Evolutionary conservation across 192 early-diverging fungal species (phyloP).

Genomic region (Borealophlyctis nickersoniae): DNA sequence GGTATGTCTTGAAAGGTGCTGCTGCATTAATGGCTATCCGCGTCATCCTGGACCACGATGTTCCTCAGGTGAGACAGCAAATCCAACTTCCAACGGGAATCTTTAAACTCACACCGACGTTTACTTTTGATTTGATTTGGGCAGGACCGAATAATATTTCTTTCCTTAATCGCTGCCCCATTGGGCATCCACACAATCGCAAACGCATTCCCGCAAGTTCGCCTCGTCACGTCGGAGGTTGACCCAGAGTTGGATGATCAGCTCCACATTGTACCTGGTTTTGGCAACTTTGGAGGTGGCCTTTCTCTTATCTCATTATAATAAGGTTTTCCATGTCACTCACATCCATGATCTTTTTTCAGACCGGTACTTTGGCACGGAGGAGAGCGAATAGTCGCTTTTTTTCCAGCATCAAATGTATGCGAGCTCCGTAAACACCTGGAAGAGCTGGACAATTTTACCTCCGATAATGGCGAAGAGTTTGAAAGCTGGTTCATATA

Average conservation of each 20-base stretch:
- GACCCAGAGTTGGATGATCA: conserved; percentile 66
- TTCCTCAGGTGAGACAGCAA: conserved; percentile 50
- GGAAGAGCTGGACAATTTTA: no score
- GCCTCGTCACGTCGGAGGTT: conserved; percentile 76
- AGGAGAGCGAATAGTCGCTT: no score
- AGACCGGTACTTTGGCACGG: conserved; percentile 53
- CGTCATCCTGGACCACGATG: conserved; percentile 86
- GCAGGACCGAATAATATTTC: conserved; percentile 70
- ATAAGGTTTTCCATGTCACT: no score
- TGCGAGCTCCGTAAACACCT: no score
- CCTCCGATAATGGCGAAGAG: no score
- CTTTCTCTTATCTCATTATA: no score
- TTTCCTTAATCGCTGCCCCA: conserved; percentile 75
- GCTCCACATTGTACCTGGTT: conserved; percentile 74
- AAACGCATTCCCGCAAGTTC: conserved; percentile 77
- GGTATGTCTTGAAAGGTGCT: conserved; percentile 54
- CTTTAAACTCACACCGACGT: no score
- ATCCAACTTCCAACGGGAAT: neutral
- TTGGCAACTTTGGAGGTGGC: conserved; percentile 83
- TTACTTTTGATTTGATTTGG: no score
- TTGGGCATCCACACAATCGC: conserved; percentile 76
- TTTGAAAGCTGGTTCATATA: no score
- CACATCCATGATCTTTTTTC: no score
- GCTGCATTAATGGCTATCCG: conserved; percentile 95
- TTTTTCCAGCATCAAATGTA: no score